These are phyloP conservation scores for Coniochaeta sp. DNA, from an alignment of 2,329 filamentous ascomycete species.

Conservation along the genomic window DNA sequence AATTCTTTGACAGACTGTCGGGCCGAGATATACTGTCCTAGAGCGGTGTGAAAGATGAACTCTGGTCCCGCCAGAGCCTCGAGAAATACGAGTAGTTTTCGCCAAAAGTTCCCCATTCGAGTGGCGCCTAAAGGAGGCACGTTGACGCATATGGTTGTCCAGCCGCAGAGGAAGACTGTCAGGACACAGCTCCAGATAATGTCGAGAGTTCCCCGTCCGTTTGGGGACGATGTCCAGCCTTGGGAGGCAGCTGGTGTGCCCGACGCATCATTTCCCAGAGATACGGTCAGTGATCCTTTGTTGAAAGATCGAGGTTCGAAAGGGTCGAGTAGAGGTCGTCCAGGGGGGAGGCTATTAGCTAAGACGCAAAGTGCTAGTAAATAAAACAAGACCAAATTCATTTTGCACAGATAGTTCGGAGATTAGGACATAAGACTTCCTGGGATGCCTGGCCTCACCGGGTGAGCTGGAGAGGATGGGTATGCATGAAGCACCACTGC, in stretches of 20 bases:
- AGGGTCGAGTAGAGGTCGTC: too few relatives aligned
- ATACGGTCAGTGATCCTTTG: not conserved
- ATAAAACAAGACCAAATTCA: not conserved
- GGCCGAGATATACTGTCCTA: conserved; percentile 15
- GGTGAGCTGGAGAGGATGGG: too few relatives aligned
- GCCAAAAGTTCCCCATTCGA: conserved; percentile 1
- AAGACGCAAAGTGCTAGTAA: not conserved
- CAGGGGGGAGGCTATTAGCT: not conserved
- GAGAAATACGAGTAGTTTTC: conserved; percentile 5
- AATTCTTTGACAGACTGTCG: conserved; percentile 8
- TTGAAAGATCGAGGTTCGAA: not conserved
- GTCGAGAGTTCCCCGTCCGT: conserved; percentile 19
- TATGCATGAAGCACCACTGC: not conserved
- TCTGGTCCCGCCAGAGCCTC: conserved; percentile 15
- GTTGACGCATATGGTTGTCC: conserved; percentile 21
- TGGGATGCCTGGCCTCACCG: too few relatives aligned
- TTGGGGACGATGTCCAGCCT: not conserved
- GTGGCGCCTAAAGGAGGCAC: conserved; percentile 13
- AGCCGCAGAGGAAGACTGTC: conserved; percentile 23
- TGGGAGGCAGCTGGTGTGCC: not conserved
- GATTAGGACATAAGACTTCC: not conserved
- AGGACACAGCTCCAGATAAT: conserved; percentile 23
- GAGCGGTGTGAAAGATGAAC: conserved; percentile 12
- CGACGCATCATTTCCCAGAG: not conserved
- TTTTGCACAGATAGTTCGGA: not conserved